Evolutionary conservation across 2,329 filamentous ascomycete species (phyloP), one percentile per base, ranked within the genome.

Genomic region (Clonostachys byssicola): DNA sequence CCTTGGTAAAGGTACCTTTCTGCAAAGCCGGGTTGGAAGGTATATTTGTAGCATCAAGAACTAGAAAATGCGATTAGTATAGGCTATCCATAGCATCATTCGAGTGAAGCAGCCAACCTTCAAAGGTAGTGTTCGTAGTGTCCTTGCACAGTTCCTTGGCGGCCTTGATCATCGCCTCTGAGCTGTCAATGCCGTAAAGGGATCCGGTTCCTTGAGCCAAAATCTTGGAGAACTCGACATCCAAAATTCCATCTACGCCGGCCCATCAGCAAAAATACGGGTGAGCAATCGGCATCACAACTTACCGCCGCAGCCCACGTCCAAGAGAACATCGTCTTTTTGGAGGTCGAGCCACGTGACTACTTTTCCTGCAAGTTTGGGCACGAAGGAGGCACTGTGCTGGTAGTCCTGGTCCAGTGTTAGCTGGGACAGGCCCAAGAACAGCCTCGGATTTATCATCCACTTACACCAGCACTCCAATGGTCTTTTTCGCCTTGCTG

Each of bases 221-320:
- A 34, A 72, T 56, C 45, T 71, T 61, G 42, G 72, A 70, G 46
- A 85, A 74, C 44, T 82, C 70, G 3, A 75, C 60, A 36, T 81
- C 77, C 50, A 86, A 67, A 20, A 83, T 68, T 35, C 81, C 82
- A 60, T 86, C 78, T 80, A 10, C 16, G 5, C 33, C 4, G 10
- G 12, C 7, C 30, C 2, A 43, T 56, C 42, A 57, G 51, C 34
- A 45, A 30, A 45, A 30, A 18, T 4, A 17, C 20, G 38, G 12
- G 34, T 36, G 34, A 36, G 8, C 12, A 4, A 40, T 34, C 12
- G 16, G 6, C 4, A 12, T n/a, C 23, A 43, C 34, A 9, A 39
- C 42, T 13, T 48, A 80, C 78, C 82, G 40, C 83, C 83, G 54
- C 83, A 86, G 13, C 83, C 83, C 46, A 86, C 64, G 52, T 86